Evolutionary conservation across 2,329 filamentous ascomycete species (phyloP).

Genomic region (Pezicula neosporulosa): DNA sequence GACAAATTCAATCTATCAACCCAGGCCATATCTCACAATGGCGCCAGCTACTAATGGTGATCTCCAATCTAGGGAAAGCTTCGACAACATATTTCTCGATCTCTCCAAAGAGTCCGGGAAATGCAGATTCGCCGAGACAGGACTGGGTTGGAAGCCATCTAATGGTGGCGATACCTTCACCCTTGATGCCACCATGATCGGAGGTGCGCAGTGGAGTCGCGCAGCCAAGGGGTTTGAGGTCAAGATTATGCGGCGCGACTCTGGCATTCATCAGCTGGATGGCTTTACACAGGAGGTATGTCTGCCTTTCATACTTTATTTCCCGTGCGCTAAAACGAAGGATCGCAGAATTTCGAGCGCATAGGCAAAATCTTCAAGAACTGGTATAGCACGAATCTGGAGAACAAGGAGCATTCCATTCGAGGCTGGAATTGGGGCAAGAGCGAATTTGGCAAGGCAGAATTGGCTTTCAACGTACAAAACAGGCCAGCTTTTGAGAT

Average conservation of each 20-base stretch:
- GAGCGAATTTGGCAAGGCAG: constrained; percentile 91
- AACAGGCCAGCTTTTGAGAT: constrained; percentile 96
- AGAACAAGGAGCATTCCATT: constrained; percentile 89
- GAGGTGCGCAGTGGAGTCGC: constrained; percentile 88
- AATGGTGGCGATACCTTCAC: constrained; percentile 90
- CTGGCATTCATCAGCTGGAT: constrained; percentile 87
- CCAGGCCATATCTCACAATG: not conserved
- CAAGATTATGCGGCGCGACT: constrained; percentile 82
- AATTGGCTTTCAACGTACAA: constrained; percentile 94
- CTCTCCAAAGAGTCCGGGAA: constrained; percentile 89
- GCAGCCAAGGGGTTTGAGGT: constrained; percentile 90
- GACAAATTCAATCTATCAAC: no score
- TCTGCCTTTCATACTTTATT: not conserved
- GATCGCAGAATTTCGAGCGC: constrained; percentile 75
- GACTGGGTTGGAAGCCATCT: constrained; percentile 91
- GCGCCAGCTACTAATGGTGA: constrained; percentile 7
- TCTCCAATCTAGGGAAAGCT: constrained; percentile 65
- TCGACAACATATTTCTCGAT: constrained; percentile 96
- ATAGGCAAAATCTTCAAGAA: constrained; percentile 92
- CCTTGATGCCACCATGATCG: constrained; percentile 81
- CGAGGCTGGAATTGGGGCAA: constrained; percentile 99
- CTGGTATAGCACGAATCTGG: constrained; percentile 93
- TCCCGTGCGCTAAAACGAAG: constrained; percentile 9
- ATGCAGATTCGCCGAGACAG: constrained; percentile 91
- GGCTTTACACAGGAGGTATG: constrained; percentile 83